Conservation (phyloP, 768 basidiomycete species). For the Tylopilus felleus region DNA sequence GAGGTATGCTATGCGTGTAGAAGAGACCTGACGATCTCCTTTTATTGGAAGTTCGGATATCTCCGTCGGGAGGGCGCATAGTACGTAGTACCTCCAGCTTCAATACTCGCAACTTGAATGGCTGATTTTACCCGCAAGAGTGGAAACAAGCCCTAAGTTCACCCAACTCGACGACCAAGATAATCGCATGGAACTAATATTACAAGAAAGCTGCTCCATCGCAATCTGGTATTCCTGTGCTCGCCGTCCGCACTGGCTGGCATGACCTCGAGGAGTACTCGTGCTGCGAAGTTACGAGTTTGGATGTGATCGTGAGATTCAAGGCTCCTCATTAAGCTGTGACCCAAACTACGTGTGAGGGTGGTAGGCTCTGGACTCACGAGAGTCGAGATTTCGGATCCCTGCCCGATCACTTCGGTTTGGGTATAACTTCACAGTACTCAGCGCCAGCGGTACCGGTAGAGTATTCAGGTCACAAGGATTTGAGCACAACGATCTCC, state of each 20-base stretch:
- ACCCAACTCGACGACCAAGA: not conserved
- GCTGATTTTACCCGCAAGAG: not conserved
- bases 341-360: too few relatives aligned
- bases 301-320: too few relatives aligned
- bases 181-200: not conserved
- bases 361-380: not conserved
- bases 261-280: not conserved
- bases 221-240: not conserved
- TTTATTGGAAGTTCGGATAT: not conserved
- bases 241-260: not conserved
- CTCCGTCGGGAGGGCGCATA: not conserved
- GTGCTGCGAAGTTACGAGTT: not conserved
- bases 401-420: too few relatives aligned
- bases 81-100: not conserved
- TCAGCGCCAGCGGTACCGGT: too few relatives aligned
- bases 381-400: too few relatives aligned
- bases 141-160: not conserved
- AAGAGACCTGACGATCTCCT: not conserved
- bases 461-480: too few relatives aligned
- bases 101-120: not conserved
- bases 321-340: too few relatives aligned
- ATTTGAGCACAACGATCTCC: too few relatives aligned
- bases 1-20: slow-evolving; percentile 1
- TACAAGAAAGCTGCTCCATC: not conserved
- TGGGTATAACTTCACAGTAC: too few relatives aligned